Conservation (phyloP, 345 rosid genomes). For the Salix viminalis region DNA sequence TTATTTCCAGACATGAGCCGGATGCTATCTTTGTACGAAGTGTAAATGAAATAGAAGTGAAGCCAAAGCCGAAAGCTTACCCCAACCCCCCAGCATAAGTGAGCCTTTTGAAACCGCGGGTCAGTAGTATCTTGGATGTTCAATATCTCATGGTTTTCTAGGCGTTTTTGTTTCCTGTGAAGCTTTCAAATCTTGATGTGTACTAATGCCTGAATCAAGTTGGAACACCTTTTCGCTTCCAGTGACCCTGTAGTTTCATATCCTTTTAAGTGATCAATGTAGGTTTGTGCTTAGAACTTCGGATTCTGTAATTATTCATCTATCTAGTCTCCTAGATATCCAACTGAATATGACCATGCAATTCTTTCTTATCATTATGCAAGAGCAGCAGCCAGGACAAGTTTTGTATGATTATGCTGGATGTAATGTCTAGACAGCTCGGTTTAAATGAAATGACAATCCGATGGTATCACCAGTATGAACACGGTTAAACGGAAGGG, state of each 20-base stretch:
- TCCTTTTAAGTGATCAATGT: not conserved
- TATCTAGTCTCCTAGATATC: not conserved
- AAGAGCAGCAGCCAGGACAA: not conserved
- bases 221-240: not conserved
- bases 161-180: constrained; percentile 9
- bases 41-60: constrained; percentile 90
- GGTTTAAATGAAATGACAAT: not conserved
- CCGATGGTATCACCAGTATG: not conserved
- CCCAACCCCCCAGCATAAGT: constrained; percentile 66
- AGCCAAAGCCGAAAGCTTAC: constrained; percentile 83
- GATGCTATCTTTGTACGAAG: constrained; percentile 82
- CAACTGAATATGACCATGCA: not conserved
- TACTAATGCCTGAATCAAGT: not conserved
- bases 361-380: not conserved
- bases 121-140: not conserved
- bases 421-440: not conserved
- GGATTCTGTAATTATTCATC: not conserved
- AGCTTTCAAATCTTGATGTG: constrained; percentile 1
- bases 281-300: not conserved
- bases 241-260: not conserved
- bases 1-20: constrained; percentile 78
- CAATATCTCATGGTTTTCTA: not conserved
- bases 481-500: not conserved
- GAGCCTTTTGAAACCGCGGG: no score
- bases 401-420: not conserved